Base-by-base conservation (phyloP, 306 rosid species). In the Ammopiptanthus mongolicus region DNA sequence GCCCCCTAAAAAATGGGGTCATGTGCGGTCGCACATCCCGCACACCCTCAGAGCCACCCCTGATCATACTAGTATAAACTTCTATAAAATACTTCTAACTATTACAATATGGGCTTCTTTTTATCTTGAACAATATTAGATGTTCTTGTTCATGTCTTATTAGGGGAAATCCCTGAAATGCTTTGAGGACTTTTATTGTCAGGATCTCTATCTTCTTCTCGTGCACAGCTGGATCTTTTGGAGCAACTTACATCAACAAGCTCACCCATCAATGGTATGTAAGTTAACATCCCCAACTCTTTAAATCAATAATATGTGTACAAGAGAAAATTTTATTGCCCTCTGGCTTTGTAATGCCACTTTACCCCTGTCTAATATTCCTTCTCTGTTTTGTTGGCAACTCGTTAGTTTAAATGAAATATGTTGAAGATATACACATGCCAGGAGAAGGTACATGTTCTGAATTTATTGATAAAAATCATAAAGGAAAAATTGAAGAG, bases 201-300 rank as follows among this genome's bases (percentile, higher is more conserved):
- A 94, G 98, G 88, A 73, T 76, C 98, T 28, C 70, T 85, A 33
- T 87, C 97, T 47, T 86, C 99, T 51, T 76, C 91, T 19, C 96
- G 95, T 60, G 57, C 93, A 36, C 97, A 88, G 84, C 83, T 95
- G 74, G 96, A 86, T 87, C 99, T 95, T 76, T 70, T 95, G 86
- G 97, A 92, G 65, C 99, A 92, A 77, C 91, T 95, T 72, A 82
- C 99, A 39, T 88, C 97, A 10, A 78, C 93, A 46, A 84, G 87
- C 79, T 82, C 92, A 73, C 69, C 89, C 1, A 62, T 41, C 59
- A 87, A 36, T 77, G 89, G 97, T 92, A 90, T 44, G 88, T 61
- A 51, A 60, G 4, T 15, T 69, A 42, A 46, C 61, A 8, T 73
- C 31, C 51, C 22, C 4, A 25, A 13, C 39, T 23, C 36, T 17